Conservation (phyloP, 768 basidiomycete species). For the Boletus pseudopeckii region DNA sequence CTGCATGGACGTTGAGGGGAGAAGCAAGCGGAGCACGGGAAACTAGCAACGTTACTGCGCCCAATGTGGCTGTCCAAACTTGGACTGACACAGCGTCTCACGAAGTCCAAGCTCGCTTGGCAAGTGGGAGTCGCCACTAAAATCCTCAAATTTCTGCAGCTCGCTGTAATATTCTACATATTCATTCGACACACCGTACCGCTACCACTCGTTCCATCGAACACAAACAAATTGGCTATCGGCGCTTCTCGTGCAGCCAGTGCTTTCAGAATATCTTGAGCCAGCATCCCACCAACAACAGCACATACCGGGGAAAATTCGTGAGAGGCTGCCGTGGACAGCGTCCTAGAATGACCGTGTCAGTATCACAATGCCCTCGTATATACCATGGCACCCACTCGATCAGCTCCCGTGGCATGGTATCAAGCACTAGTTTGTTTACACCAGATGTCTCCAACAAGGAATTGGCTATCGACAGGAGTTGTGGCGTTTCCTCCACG, state of each 20-base stretch:
- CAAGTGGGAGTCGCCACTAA: background rate
- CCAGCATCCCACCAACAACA: slow-evolving; percentile 90
- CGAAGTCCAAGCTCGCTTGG: background rate
- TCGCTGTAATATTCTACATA: slow-evolving; percentile 33
- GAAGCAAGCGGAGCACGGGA: slow-evolving; percentile 9
- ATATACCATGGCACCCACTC: slow-evolving; percentile 41
- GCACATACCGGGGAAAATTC: slow-evolving; percentile 95
- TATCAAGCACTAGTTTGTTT: slow-evolving; percentile 60
- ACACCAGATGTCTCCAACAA: slow-evolving; percentile 62
- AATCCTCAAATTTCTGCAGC: background rate
- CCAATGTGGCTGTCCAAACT: slow-evolving; percentile 28
- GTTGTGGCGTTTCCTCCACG: slow-evolving; percentile 45
- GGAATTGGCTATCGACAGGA: slow-evolving; percentile 61
- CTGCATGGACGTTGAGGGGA: slow-evolving; percentile 31
- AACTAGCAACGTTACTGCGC: slow-evolving; percentile 5
- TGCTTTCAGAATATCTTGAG: slow-evolving; percentile 91
- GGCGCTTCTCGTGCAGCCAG: slow-evolving; percentile 89
- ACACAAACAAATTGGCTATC: slow-evolving; percentile 87
- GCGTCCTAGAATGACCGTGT: slow-evolving; percentile 46
- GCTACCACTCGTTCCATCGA: slow-evolving; percentile 78
- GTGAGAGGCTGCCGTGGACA: slow-evolving; percentile 65
- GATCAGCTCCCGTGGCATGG: slow-evolving; percentile 55
- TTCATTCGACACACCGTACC: slow-evolving; percentile 62
- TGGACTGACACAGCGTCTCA: slow-evolving; percentile 14
- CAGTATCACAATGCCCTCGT: background rate